Conservation (phyloP, 192 early-diverging fungal species). For the Coemansia sp. region DNA sequence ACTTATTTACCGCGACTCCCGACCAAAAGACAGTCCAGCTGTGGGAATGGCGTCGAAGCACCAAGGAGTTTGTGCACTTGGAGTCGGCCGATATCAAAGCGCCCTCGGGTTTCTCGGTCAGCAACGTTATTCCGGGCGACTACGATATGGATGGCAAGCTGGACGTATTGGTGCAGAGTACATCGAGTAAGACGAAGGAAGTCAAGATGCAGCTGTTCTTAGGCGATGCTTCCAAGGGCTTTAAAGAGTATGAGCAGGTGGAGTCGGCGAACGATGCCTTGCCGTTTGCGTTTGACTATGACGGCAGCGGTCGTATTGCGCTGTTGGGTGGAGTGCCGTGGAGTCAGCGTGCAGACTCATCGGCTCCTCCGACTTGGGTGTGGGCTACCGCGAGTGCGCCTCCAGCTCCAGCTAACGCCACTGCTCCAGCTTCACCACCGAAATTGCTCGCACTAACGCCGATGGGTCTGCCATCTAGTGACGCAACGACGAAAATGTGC, state of each 20-base stretch:
- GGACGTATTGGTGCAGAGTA: slow-evolving; percentile 80
- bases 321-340: slow-evolving; percentile 30
- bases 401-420: slow-evolving; percentile 58
- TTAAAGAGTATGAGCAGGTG: slow-evolving; percentile 52
- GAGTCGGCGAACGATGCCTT: slow-evolving; percentile 17
- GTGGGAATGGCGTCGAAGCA: slow-evolving; percentile 69
- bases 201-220: slow-evolving; percentile 71
- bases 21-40: slow-evolving; percentile 70
- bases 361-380: slow-evolving; percentile 15
- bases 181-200: slow-evolving; percentile 42
- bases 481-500: slow-evolving; percentile 57
- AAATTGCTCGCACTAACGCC: slow-evolving; percentile 10
- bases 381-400: slow-evolving; percentile 8
- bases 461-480: slow-evolving; percentile 12
- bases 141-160: slow-evolving; percentile 88
- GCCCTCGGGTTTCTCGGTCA: slow-evolving; percentile 55
- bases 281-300: slow-evolving; percentile 45
- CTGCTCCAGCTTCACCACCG: slow-evolving; percentile 59
- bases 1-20: slow-evolving; percentile 70
- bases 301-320: slow-evolving; percentile 17
- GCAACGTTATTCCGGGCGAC: slow-evolving; percentile 82
- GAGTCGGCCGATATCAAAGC: slow-evolving; percentile 58
- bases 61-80: slow-evolving; percentile 48
- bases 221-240: slow-evolving; percentile 67
- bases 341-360: slow-evolving; percentile 11